Percentiles rank a stretch among this genome's conserved stretches.
Evolutionary conservation across 305 asterid genomes (phyloP).

Genomic region (Fraxinus dipetala): DNA sequence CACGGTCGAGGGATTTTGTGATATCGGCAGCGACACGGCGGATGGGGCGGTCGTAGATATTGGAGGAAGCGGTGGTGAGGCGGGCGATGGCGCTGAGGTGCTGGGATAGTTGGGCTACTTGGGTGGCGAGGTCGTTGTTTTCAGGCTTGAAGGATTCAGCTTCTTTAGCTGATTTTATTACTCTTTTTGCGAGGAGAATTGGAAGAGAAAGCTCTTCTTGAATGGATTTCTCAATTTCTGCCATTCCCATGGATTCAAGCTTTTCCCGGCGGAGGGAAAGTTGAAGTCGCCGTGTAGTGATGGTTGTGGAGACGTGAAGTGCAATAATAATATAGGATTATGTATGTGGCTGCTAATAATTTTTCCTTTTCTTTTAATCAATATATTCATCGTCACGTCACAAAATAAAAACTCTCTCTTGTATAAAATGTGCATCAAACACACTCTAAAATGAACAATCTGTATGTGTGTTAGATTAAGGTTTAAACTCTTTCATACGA

Average conservation of each 20-base stretch:
- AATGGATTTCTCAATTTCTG: constrained; percentile 45
- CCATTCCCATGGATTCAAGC: constrained; percentile 13
- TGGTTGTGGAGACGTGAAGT: background rate
- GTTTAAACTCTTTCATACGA: no score
- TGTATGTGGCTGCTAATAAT: no score
- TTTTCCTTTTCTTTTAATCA: no score
- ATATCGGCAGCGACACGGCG: constrained; percentile 53
- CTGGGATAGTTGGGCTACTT: constrained; percentile 41
- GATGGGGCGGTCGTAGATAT: constrained; percentile 61
- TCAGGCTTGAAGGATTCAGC: constrained; percentile 51
- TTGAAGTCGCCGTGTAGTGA: background rate
- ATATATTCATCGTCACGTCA: no score
- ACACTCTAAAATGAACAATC: no score
- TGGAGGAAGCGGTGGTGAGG: constrained; percentile 36
- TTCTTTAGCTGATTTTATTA: constrained; percentile 46
- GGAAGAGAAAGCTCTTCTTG: constrained; percentile 52
- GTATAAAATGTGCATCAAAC: no score
- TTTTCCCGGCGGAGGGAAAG: background rate
- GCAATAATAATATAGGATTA: background rate
- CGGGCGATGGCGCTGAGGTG: constrained; percentile 56
- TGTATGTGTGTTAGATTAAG: no score
- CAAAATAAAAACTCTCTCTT: no score
- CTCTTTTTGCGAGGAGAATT: constrained; percentile 53
- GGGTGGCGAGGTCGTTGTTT: constrained; percentile 39
- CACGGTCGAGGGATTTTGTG: constrained; percentile 52